These are phyloP conservation scores for Tausonia pullulans DNA, from an alignment of 1,284 basidiomycete species.

Conservation along the genomic window DNA sequence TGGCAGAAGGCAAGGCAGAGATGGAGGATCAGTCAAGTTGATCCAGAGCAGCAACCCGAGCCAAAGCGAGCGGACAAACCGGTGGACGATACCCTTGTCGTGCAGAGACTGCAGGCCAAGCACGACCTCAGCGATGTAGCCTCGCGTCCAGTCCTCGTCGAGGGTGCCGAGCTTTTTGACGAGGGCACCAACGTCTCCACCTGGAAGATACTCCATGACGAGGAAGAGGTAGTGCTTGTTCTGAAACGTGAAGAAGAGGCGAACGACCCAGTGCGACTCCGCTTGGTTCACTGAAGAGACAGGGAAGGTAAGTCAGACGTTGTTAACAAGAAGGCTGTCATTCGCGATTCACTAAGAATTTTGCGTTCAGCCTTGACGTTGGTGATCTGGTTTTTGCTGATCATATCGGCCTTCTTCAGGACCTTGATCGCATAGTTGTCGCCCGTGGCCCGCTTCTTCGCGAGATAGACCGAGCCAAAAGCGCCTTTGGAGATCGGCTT, in stretches of 20 bases:
- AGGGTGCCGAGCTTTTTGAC: slow-evolving; percentile 90
- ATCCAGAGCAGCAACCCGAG: not conserved
- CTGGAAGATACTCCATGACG: slow-evolving; percentile 97
- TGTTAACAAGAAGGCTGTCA: slow-evolving; percentile 37
- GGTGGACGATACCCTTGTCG: slow-evolving; percentile 87
- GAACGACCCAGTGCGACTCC: slow-evolving; percentile 97
- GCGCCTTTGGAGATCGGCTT: slow-evolving; percentile 99
- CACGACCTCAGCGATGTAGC: slow-evolving; percentile 92
- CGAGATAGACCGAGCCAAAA: slow-evolving; percentile 94
- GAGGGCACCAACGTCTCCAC: slow-evolving; percentile 91
- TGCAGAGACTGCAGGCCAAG: slow-evolving; percentile 93
- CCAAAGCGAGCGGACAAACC: slow-evolving; percentile 46
- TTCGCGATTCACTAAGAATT: slow-evolving; percentile 53
- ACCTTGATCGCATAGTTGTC: slow-evolving; percentile 99
- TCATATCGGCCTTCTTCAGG: slow-evolving; percentile 99
- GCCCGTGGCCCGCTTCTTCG: slow-evolving; percentile 94
- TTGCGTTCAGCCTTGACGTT: slow-evolving; percentile 99
- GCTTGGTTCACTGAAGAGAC: slow-evolving; percentile 55
- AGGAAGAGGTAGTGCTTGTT: slow-evolving; percentile 91
- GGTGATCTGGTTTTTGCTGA: slow-evolving; percentile 99
- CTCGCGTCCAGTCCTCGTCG: slow-evolving; percentile 91
- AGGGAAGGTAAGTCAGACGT: too few species aligned
- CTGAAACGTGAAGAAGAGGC: slow-evolving; percentile 97
- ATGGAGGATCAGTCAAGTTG: not conserved
- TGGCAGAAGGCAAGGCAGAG: slow-evolving; percentile 18